phyloP scores from a whole-genome alignment of 768 basidiomycete genomes.

The Boletus bicolor region DNA sequence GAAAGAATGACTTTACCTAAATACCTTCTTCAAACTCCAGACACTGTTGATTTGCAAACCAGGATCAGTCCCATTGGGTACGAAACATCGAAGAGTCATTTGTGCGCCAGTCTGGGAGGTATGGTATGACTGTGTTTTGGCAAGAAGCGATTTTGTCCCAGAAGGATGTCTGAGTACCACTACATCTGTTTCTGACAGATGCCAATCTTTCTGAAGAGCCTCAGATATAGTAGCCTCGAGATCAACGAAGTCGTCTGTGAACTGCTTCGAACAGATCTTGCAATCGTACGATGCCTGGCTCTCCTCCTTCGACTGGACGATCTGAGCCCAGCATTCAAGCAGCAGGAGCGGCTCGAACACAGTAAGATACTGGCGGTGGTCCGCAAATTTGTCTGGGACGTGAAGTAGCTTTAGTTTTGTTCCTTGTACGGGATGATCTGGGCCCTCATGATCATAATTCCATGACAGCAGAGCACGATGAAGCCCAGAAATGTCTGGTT shows the following conservation, averaged over 20 bases:
- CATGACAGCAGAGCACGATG: constrained; percentile 80
- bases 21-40: constrained; percentile 78
- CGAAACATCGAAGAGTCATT: constrained; percentile 56
- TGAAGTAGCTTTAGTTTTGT: constrained; percentile 32
- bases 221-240: constrained; percentile 64
- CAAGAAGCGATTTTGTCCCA: constrained; percentile 57
- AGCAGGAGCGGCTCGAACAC: constrained; percentile 84
- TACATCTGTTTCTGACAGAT: constrained; percentile 77
- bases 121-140: constrained; percentile 59
- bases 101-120: constrained; percentile 45
- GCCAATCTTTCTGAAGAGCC: constrained; percentile 66
- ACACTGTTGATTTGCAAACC: constrained; percentile 61
- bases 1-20: constrained; percentile 52
- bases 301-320: constrained; percentile 74
- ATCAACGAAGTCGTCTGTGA: constrained; percentile 80
- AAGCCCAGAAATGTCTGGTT: constrained; percentile 77
- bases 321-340: constrained; percentile 89
- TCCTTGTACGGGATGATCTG: constrained; percentile 55
- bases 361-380: constrained; percentile 63
- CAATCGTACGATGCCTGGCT: constrained; percentile 49
- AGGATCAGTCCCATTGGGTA: constrained; percentile 44
- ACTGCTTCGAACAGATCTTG: constrained; percentile 65
- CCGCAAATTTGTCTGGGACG: constrained; percentile 65
- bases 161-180: constrained; percentile 68
- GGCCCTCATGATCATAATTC: constrained; percentile 70